Base-by-base conservation (phyloP, 352 stramenopile species). In the Globisporangium spiculum region DNA sequence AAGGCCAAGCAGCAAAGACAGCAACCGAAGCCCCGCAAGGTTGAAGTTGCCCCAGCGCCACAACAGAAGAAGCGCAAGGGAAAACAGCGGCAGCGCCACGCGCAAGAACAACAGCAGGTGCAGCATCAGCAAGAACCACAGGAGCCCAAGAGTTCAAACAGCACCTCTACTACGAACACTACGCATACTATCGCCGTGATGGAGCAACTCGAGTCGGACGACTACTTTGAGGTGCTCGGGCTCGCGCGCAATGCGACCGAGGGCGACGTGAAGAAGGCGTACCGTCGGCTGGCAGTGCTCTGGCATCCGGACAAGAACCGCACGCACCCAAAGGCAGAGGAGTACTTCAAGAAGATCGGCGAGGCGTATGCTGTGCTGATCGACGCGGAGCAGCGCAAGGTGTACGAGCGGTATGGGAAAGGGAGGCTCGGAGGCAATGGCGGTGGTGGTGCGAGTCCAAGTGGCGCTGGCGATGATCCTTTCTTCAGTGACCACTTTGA, bases 231-330 rank as follows among this genome's bases (percentile, higher is more conserved):
- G 27, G 76, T 92, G 46, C 72, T 94, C 36, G 76, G 76, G 4
- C 63, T 94, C 9, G 20, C 69, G 10, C 77, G 74, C 46, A 63
- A 68, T 0, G 82, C 79, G 20, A 78, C 73, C 0, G 84, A 81
- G 2, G 64, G 73, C 0, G 84, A 92, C n/a, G 74, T 94, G 18
- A 87, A 86, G 67, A 75, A 76, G 22, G 86, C 86, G 41, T 94
- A 92, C 69, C 66, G 79, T 12, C 87, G 86, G 57, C 67, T 92
- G 64, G 83, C 83, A 32, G 75, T 98, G 44, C 94, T 95, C 67
- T 98, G 92, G 78, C 95, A 98, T 71, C 95, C 95, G 1, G 95
- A 98, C 72, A 98, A 98, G 74, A 97, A 98, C 72, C 83, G 88
- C 46, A 78, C 83, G 26, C 72, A 91, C 68, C 76, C 90, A 27